phyloP scores from a whole-genome alignment of 1,284 basidiomycete species.

The Cryptococcus jaspeensis region DNA sequence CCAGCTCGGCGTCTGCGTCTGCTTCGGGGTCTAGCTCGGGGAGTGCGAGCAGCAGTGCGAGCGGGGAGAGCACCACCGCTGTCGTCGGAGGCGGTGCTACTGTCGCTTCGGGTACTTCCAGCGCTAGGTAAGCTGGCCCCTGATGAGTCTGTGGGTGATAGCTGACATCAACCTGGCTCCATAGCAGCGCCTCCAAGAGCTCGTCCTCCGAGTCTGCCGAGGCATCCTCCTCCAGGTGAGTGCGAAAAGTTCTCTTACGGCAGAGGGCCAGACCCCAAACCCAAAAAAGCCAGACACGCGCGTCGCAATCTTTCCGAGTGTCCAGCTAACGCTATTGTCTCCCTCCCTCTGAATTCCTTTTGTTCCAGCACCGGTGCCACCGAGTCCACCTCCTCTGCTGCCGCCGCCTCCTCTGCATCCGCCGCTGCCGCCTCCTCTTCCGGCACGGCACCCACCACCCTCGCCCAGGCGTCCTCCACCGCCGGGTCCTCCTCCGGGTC shows the following conservation, averaged over 20 bases:
- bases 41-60: neutral
- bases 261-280: too few species aligned
- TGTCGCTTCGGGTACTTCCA: neutral
- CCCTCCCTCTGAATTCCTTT: too few species aligned
- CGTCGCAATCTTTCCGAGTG: too few species aligned
- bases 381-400: constrained; percentile 6
- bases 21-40: neutral
- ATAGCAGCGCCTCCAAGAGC: neutral
- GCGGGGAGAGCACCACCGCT: neutral
- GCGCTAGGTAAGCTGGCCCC: neutral
- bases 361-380: constrained; percentile 3
- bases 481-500: neutral
- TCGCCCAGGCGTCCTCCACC: constrained; percentile 6
- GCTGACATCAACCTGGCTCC: neutral
- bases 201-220: neutral
- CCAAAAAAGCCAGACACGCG: too few species aligned
- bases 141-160: too few species aligned
- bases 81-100: neutral
- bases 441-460: constrained; percentile 1
- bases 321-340: too few species aligned
- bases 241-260: too few species aligned
- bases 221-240: neutral
- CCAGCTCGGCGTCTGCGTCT: neutral
- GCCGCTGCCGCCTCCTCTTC: constrained; percentile 5
- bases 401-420: constrained; percentile 8